These are phyloP conservation scores for Eucalyptus curtisii DNA, from an alignment of 345 rosid genomes.

Conservation along the genomic window DNA sequence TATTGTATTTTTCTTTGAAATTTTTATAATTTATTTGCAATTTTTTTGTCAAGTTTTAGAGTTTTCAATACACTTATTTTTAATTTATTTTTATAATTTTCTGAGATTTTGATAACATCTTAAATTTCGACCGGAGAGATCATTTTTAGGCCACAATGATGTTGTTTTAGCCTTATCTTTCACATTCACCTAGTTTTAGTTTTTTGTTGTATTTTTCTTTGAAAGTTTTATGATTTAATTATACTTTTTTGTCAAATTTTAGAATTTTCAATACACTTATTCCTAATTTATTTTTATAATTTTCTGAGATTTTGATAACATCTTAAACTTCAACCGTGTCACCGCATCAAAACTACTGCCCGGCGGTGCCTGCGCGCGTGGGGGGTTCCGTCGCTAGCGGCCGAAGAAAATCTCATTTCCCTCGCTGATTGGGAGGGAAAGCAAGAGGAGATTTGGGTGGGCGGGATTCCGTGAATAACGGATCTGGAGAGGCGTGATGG, in stretches of 20 bases:
- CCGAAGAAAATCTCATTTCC: background rate
- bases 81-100: too few species aligned
- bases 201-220: too few species aligned
- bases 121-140: background rate
- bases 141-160: too few species aligned
- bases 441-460: background rate
- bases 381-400: background rate
- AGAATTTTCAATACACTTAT: too few species aligned
- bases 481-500: background rate
- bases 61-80: too few species aligned
- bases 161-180: background rate
- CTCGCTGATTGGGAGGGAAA: background rate
- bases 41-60: too few species aligned
- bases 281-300: too few species aligned
- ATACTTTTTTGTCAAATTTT: too few species aligned
- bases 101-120: background rate
- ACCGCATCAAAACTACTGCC: background rate
- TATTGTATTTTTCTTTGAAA: fast-evolving
- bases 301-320: background rate
- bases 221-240: too few species aligned
- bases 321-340: background rate
- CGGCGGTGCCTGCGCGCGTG: background rate
- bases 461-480: conserved; percentile 11
- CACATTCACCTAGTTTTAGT: fast-evolving
- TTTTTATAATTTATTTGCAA: fast-evolving